Evolutionary conservation across 169 alveolate genomes (phyloP).

Genomic region (Cryptosporidium ryanae): DNA sequence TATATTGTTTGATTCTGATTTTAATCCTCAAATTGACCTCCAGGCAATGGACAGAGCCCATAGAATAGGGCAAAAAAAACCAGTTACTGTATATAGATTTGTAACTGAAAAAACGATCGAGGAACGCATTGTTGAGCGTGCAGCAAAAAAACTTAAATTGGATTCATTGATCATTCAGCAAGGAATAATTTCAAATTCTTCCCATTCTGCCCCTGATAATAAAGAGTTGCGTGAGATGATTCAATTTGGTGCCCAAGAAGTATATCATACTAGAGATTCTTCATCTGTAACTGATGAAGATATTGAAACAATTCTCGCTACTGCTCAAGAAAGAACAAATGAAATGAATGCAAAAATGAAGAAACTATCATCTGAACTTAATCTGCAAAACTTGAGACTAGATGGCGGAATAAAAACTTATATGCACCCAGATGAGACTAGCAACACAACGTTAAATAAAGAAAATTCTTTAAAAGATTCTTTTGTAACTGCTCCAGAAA

Average conservation of each 20-base stretch:
- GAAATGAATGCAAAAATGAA: conserved; percentile 87
- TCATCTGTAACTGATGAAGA: conserved; percentile 87
- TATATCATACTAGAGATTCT: conserved; percentile 85
- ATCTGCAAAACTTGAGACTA: conserved; percentile 80
- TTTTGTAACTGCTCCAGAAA: conserved; percentile 56
- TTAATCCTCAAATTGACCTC: conserved; percentile 90
- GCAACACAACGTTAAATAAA: conserved; percentile 50
- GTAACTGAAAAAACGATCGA: conserved; percentile 89
- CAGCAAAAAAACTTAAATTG: conserved; percentile 87
- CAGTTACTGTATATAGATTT: conserved; percentile 87
- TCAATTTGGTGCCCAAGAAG: conserved; percentile 93
- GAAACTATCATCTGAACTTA: conserved; percentile 79
- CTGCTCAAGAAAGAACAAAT: conserved; percentile 89
- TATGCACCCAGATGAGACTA: conserved; percentile 75
- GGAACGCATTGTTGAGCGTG: conserved; percentile 87
- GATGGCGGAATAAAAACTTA: conserved; percentile 84
- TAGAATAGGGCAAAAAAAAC: conserved; percentile 89
- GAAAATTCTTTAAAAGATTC: conserved; percentile 74
- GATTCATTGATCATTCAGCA: conserved; percentile 88
- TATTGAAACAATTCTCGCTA: conserved; percentile 88
- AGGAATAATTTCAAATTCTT: conserved; percentile 79
- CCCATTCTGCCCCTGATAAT: conserved; percentile 81
- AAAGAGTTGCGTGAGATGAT: conserved; percentile 90
- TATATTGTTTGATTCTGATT: conserved; percentile 90
- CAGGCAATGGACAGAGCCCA: conserved; percentile 94